phyloP scores from a whole-genome alignment of 2,329 filamentous ascomycete species.

The Trichoderma gracile region DNA sequence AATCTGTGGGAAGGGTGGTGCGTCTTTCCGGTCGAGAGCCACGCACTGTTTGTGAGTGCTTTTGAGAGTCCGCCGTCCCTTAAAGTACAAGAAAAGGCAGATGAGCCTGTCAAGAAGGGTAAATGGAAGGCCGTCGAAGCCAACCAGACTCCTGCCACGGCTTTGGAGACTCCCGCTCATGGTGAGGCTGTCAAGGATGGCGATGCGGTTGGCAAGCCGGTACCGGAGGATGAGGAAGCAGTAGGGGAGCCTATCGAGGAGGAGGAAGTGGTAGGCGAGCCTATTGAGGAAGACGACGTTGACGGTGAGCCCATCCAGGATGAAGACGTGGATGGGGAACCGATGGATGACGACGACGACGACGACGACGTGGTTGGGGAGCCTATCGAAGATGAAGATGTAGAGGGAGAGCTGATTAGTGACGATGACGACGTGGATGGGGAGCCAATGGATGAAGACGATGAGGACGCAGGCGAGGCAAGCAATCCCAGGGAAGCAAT shows the following conservation, averaged over 20 bases:
- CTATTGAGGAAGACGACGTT: constrained; percentile 50
- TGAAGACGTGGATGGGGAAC: constrained; percentile 44
- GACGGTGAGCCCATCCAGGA: constrained; percentile 46
- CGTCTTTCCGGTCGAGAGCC: constrained; percentile 71
- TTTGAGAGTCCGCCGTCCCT: constrained; percentile 69
- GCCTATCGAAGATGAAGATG: constrained; percentile 34
- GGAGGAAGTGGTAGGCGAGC: constrained; percentile 49
- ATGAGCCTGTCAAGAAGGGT: constrained; percentile 33
- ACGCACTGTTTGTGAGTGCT: constrained; percentile 67
- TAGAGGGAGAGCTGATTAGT: constrained; percentile 28
- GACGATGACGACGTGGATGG: constrained; percentile 33
- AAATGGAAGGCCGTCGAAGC: constrained; percentile 56
- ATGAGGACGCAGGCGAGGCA: constrained; percentile 31
- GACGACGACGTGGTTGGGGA: constrained; percentile 33
- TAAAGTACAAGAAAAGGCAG: constrained; percentile 36
- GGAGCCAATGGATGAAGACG: constrained; percentile 32
- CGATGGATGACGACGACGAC: constrained; percentile 45
- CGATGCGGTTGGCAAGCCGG: not conserved
- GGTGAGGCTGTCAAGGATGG: not conserved
- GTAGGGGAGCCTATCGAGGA: constrained; percentile 35
- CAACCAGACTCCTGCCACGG: constrained; percentile 25
- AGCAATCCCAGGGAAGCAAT: not conserved
- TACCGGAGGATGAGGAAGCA: constrained; percentile 42
- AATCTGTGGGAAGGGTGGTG: constrained; percentile 72
- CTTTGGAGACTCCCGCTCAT: constrained; percentile 14